Evolutionary conservation across 108 stramenopile species (phyloP).

Genomic region (Conticribra weissflogii): DNA sequence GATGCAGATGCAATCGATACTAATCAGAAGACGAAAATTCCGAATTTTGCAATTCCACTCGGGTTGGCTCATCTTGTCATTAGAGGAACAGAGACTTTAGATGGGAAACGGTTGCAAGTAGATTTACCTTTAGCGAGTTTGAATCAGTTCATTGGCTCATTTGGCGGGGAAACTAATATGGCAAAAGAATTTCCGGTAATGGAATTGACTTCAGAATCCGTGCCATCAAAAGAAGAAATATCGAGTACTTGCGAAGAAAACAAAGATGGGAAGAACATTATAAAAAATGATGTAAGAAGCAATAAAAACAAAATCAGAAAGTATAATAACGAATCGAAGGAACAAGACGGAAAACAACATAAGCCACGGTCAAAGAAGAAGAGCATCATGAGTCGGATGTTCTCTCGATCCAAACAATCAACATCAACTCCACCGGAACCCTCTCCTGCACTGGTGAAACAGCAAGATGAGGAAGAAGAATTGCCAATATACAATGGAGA

Average conservation of each 20-base stretch:
- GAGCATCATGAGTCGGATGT: constrained; percentile 27
- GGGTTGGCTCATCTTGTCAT: constrained; percentile 35
- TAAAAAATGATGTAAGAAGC: background rate
- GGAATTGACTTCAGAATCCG: constrained; percentile 10
- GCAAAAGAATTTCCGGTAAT: constrained; percentile 11
- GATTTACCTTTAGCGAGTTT: constrained; percentile 36
- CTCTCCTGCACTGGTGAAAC: background rate
- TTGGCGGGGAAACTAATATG: constrained; percentile 8
- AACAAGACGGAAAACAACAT: background rate
- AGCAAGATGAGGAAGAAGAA: background rate
- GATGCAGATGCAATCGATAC: background rate
- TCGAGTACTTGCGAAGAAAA: too few species aligned
- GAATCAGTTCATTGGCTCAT: constrained; percentile 13
- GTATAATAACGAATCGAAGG: background rate
- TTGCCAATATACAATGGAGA: constrained; percentile 3
- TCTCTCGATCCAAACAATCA: constrained; percentile 10
- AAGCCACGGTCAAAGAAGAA: constrained; percentile 11
- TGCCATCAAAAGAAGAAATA: too few species aligned
- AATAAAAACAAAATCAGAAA: background rate
- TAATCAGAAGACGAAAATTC: background rate
- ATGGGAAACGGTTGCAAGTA: constrained; percentile 24
- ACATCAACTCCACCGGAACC: background rate
- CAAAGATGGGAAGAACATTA: too few species aligned
- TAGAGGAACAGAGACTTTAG: constrained; percentile 32
- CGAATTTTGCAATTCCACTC: constrained; percentile 31